These are phyloP conservation scores for Petrea volubilis DNA, from an alignment of 257 asterid genomes.

Conservation along the genomic window DNA sequence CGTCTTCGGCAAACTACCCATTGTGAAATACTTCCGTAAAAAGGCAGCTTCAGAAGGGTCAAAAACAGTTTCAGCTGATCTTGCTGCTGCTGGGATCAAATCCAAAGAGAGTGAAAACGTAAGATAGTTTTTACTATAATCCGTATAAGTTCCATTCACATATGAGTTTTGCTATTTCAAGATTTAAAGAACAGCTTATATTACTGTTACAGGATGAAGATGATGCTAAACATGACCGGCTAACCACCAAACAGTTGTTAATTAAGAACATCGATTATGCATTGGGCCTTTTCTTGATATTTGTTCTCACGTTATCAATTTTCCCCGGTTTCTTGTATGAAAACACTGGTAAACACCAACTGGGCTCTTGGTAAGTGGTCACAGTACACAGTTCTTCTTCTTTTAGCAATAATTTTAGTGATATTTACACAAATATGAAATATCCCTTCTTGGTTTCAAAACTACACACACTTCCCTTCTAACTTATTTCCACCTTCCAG, in stretches of 20 bases:
- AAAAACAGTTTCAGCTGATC: slow-evolving; percentile 80
- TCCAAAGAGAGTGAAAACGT: slow-evolving; percentile 27
- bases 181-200: not conserved
- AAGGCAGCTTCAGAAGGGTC: slow-evolving; percentile 87
- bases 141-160: not conserved
- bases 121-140: not conserved
- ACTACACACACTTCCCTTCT: no score
- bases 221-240: slow-evolving; percentile 37
- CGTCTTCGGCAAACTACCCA: slow-evolving; percentile 61
- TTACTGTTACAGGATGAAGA: slow-evolving; percentile 34
- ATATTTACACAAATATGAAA: no score
- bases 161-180: not conserved
- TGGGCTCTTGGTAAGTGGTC: slow-evolving; percentile 89
- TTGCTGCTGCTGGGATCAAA: slow-evolving; percentile 80
- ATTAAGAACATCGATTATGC: slow-evolving; percentile 59
- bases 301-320: slow-evolving; percentile 69
- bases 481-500: no score
- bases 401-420: no score
- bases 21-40: slow-evolving; percentile 65
- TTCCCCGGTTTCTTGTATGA: slow-evolving; percentile 87
- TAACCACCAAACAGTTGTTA: slow-evolving; percentile 60
- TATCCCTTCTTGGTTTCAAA: no score
- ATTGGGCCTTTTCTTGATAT: slow-evolving; percentile 53
- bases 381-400: no score
- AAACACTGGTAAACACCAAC: slow-evolving; percentile 73